A percentile compares a stretch with the other conserved stretches of the same genome.
phyloP scores from a whole-genome alignment of 2,329 filamentous ascomycete species.

The Taxawa tesnikishii region DNA sequence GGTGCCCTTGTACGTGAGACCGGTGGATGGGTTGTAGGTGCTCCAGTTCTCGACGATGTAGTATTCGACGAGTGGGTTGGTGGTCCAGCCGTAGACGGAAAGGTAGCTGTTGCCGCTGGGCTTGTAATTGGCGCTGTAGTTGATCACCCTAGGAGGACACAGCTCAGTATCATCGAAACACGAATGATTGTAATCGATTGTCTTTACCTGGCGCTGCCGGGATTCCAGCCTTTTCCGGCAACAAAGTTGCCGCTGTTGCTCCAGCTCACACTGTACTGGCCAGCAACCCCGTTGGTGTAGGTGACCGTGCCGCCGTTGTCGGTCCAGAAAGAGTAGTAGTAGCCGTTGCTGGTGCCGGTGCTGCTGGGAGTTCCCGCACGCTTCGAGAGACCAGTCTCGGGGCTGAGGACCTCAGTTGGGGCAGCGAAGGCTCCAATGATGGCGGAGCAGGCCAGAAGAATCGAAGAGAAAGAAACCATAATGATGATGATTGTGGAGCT shows the following conservation, averaged over 20 bases:
- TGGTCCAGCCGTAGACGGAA: slow-evolving; percentile 46
- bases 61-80: slow-evolving; percentile 43
- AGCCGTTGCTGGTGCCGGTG: slow-evolving; percentile 44
- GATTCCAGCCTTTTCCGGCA: slow-evolving; percentile 47
- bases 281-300: slow-evolving; percentile 43
- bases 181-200: no score
- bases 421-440: slow-evolving; percentile 22
- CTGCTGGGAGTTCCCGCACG: slow-evolving; percentile 30
- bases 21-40: slow-evolving; percentile 30
- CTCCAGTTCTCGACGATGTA: slow-evolving; percentile 45
- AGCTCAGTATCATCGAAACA: no score
- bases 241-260: slow-evolving; percentile 39
- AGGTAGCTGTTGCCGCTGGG: slow-evolving; percentile 41
- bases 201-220: slow-evolving; percentile 38
- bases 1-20: slow-evolving; percentile 34
- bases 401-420: slow-evolving; percentile 23
- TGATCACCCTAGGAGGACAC: slow-evolving; percentile 32
- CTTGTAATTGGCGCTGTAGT: slow-evolving; percentile 35
- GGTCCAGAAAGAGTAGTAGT: slow-evolving; percentile 50
- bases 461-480: slow-evolving; percentile 28
- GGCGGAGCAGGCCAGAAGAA: slow-evolving; percentile 25
- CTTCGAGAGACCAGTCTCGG: slow-evolving; percentile 19
- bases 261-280: slow-evolving; percentile 37
- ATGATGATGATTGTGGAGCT: no score
- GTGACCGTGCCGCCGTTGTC: slow-evolving; percentile 38